phyloP scores from a whole-genome alignment of 2,329 filamentous ascomycete genomes.

The Aspergillus sp. region DNA sequence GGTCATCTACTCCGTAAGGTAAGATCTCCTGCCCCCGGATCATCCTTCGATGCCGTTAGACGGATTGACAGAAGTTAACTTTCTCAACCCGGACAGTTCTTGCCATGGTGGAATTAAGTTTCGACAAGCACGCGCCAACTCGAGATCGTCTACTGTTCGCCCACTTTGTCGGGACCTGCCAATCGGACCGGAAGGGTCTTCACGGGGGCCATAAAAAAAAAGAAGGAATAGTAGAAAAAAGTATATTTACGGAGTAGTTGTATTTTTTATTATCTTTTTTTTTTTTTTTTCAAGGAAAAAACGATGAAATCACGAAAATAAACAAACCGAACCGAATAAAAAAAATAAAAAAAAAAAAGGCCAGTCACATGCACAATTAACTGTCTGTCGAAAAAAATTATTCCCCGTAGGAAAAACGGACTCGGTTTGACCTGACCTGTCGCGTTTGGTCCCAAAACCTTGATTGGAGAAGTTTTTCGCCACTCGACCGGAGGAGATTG shows the following conservation, averaged over 20 bases:
- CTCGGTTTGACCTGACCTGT: not conserved
- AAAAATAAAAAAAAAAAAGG: not conserved
- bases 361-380: not conserved
- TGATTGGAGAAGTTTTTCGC: not conserved
- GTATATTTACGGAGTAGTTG: too few species aligned
- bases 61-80: not conserved
- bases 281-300: not conserved
- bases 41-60: not conserved
- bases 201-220: not conserved
- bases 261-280: not conserved
- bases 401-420: not conserved
- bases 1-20: too few species aligned
- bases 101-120: slow-evolving; percentile 29
- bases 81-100: not conserved
- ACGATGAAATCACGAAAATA: not conserved
- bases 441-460: not conserved
- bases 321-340: too few species aligned
- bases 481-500: not conserved
- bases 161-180: slow-evolving; percentile 28
- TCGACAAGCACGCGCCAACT: slow-evolving; percentile 33
- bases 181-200: slow-evolving; percentile 7
- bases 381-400: not conserved
- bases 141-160: slow-evolving; percentile 27
- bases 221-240: too few species aligned
- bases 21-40: not conserved